Conservation (phyloP, 805 yeast species). For the Grigorovia yakushimaensis region DNA sequence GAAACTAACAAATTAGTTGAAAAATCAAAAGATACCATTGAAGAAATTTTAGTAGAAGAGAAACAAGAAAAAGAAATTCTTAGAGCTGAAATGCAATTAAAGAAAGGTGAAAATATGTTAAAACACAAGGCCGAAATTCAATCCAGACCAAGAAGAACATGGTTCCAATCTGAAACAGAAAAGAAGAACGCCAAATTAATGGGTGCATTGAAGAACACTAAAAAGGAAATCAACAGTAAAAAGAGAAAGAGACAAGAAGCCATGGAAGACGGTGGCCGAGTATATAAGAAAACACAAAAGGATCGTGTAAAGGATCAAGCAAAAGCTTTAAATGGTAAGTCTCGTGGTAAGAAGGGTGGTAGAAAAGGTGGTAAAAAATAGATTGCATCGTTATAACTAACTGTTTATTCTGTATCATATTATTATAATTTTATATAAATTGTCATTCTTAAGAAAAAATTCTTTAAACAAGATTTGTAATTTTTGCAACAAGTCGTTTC, state of each 20-base stretch:
- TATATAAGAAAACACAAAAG: conserved; percentile 69
- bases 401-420: background rate
- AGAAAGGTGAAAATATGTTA: conserved; percentile 75
- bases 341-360: conserved; percentile 14
- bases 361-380: background rate
- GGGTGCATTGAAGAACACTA: conserved; percentile 37
- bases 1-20: conserved; percentile 52
- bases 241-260: conserved; percentile 66
- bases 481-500: no score
- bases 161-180: conserved; percentile 66
- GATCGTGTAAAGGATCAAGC: conserved; percentile 53
- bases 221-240: conserved; percentile 47
- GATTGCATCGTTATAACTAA: background rate
- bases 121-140: conserved; percentile 74
- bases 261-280: conserved; percentile 44
- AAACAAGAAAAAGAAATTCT: conserved; percentile 77
- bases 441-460: background rate
- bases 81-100: conserved; percentile 83
- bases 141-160: conserved; percentile 88
- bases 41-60: conserved; percentile 80
- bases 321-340: conserved; percentile 29
- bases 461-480: no score
- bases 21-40: conserved; percentile 47
- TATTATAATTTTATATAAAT: no score
- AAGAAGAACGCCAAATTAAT: conserved; percentile 31